phyloP scores from a whole-genome alignment of 2,329 filamentous ascomycete species.

The Fusarium nurragi region DNA sequence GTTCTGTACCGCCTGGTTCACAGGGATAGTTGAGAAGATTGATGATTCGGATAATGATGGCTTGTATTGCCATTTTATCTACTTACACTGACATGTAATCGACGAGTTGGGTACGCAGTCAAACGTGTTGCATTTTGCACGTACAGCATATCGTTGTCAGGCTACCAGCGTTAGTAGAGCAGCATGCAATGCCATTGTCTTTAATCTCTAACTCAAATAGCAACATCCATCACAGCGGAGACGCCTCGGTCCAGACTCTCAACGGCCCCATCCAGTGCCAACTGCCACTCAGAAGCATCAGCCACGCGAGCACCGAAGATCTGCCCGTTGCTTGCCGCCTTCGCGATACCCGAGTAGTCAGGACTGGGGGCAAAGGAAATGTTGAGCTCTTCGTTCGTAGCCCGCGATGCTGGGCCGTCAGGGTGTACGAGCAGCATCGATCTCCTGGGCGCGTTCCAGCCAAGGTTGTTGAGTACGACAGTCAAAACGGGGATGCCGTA shows the following conservation, averaged over 20 bases:
- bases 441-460: conserved; percentile 8
- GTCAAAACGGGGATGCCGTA: conserved; percentile 16
- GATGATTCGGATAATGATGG: too few species aligned
- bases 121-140: too few species aligned
- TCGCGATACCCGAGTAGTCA: conserved; percentile 9
- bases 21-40: conserved; percentile 40
- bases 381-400: conserved; percentile 8
- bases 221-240: conserved; percentile 7
- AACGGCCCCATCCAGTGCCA: not conserved
- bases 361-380: conserved; percentile 15
- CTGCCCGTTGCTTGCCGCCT: not conserved
- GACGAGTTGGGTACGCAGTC: too few species aligned
- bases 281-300: not conserved
- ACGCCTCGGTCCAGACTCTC: conserved; percentile 10
- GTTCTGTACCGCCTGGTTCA: conserved; percentile 57
- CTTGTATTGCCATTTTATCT: too few species aligned
- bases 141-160: too few species aligned
- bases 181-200: too few species aligned
- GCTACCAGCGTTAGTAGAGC: too few species aligned
- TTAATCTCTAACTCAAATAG: not conserved
- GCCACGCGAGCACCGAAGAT: conserved; percentile 2
- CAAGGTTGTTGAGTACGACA: conserved; percentile 17
- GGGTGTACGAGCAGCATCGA: conserved; percentile 10
- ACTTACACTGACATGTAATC: too few species aligned
- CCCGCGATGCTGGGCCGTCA: conserved; percentile 6